Percentiles rank a stretch among this genome's conserved stretches.
These are phyloP conservation scores for Xylariaceae sp. DNA, from an alignment of 2,329 filamentous ascomycete species.

Conservation along the genomic window DNA sequence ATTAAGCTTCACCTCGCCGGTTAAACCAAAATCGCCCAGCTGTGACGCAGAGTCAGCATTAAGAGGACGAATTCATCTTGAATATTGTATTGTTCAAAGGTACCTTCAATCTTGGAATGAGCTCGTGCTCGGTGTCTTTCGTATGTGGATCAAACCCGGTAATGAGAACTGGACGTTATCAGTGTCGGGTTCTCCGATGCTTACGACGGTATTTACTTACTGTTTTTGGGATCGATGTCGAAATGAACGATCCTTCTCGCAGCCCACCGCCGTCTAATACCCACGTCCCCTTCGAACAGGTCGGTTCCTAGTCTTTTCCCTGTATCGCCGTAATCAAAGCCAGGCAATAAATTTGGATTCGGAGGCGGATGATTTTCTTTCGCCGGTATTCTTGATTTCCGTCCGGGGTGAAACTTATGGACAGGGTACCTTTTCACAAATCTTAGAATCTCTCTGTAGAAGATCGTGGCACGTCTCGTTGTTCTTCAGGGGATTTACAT, in stretches of 20 bases:
- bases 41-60: background rate
- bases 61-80: background rate
- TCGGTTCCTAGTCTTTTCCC: conserved; percentile 14
- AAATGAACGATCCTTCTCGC: conserved; percentile 19
- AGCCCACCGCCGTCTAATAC: conserved; percentile 11
- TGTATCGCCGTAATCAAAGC: background rate
- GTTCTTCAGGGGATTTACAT: background rate
- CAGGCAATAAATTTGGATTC: background rate
- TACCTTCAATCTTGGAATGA: conserved; percentile 21
- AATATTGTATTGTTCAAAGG: background rate
- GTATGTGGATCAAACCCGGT: conserved; percentile 7
- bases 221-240: conserved; percentile 22
- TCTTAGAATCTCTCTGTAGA: conserved; percentile 7
- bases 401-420: conserved; percentile 20
- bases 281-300: conserved; percentile 19
- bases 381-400: background rate
- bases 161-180: conserved; percentile 16
- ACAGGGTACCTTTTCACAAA: conserved; percentile 18
- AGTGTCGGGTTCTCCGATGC: background rate
- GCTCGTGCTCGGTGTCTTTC: conserved; percentile 16
- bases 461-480: no score
- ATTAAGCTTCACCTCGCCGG: conserved; percentile 9
- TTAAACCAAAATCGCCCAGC: conserved; percentile 22
- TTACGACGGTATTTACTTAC: conserved; percentile 5
- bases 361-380: background rate